A percentile compares a stretch with the other conserved stretches of the same genome.
phyloP scores from a whole-genome alignment of 2,329 filamentous ascomycete species.

The Cercospora beticola region DNA sequence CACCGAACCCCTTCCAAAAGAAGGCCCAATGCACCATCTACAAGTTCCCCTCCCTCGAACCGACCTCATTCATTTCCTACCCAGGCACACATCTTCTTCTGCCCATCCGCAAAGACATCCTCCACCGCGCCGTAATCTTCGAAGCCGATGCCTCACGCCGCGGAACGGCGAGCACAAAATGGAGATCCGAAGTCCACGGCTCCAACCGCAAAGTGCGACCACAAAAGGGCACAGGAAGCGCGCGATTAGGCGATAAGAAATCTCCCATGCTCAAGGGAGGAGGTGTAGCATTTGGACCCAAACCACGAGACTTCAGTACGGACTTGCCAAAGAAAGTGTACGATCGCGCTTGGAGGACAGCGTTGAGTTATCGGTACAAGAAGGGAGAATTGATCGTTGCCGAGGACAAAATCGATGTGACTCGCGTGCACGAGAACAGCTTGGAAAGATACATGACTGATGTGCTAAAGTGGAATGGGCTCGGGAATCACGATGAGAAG shows the following conservation, averaged over 20 bases:
- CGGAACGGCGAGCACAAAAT: conserved; percentile 82
- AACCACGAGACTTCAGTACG: conserved; percentile 86
- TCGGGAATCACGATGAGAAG: conserved; percentile 61
- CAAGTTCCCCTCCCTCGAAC: conserved; percentile 85
- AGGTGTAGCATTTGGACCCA: conserved; percentile 85
- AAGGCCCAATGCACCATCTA: conserved; percentile 81
- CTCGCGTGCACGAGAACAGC: conserved; percentile 49
- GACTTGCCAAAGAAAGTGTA: conserved; percentile 85
- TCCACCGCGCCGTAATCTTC: conserved; percentile 88
- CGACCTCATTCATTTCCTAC: conserved; percentile 73
- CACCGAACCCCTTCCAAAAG: conserved; percentile 51
- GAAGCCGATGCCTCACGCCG: conserved; percentile 87
- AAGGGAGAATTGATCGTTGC: conserved; percentile 84
- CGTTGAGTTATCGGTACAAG: conserved; percentile 85
- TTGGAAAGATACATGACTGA: conserved; percentile 61
- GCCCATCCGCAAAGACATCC: conserved; percentile 83
- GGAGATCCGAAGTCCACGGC: conserved; percentile 77
- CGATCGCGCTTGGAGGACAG: conserved; percentile 91
- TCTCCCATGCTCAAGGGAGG: conserved; percentile 80
- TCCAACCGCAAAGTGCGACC: conserved; percentile 76
- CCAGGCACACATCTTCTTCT: conserved; percentile 79
- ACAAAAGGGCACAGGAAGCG: conserved; percentile 82
- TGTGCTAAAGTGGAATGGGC: conserved; percentile 68
- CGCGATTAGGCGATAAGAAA: conserved; percentile 77
- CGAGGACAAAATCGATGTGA: conserved; percentile 66